A percentile compares a stretch with the other conserved stretches of the same genome.
Evolutionary conservation across 352 stramenopile species (phyloP).

Genomic region (Hyaloperonospora brassicae): DNA sequence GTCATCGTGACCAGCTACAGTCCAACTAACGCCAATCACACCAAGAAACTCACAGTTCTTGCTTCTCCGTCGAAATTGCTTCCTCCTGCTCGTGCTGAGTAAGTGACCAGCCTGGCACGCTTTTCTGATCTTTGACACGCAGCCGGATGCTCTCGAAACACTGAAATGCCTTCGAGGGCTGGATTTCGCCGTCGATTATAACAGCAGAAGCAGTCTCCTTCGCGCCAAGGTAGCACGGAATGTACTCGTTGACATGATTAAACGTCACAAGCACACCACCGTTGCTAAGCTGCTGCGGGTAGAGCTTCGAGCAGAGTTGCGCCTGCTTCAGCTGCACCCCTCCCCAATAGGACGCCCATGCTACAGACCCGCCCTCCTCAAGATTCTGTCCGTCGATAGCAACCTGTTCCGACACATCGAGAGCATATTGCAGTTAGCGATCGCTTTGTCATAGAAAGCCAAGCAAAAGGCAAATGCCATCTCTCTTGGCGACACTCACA

Average conservation of each 20-base stretch:
- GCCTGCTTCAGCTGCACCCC: conserved; percentile 40
- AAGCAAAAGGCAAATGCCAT: not conserved
- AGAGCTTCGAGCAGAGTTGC: conserved; percentile 37
- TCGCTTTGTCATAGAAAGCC: not conserved
- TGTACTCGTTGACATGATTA: conserved; percentile 61
- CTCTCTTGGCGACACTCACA: conserved; percentile 26
- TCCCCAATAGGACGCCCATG: conserved; percentile 72
- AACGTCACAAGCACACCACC: conserved; percentile 68
- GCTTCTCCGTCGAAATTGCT: conserved; percentile 19
- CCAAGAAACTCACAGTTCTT: conserved; percentile 28
- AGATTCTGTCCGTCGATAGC: conserved; percentile 78
- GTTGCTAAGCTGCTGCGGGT: conserved; percentile 51
- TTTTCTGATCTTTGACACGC: conserved; percentile 80
- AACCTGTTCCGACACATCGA: conserved; percentile 30
- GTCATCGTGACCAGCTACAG: conserved; percentile 16
- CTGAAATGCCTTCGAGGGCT: conserved; percentile 33
- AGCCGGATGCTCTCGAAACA: conserved; percentile 70
- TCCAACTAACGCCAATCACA: conserved; percentile 9
- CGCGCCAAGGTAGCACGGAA: conserved; percentile 56
- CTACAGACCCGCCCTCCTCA: conserved; percentile 52
- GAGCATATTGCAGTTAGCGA: not conserved
- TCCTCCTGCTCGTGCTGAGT: conserved; percentile 25
- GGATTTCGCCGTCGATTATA: conserved; percentile 27
- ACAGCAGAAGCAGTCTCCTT: conserved; percentile 28
- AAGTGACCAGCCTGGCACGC: conserved; percentile 73